Conservation (phyloP, 73 alveolate genomes). For the Durusdinium trenchii region DNA sequence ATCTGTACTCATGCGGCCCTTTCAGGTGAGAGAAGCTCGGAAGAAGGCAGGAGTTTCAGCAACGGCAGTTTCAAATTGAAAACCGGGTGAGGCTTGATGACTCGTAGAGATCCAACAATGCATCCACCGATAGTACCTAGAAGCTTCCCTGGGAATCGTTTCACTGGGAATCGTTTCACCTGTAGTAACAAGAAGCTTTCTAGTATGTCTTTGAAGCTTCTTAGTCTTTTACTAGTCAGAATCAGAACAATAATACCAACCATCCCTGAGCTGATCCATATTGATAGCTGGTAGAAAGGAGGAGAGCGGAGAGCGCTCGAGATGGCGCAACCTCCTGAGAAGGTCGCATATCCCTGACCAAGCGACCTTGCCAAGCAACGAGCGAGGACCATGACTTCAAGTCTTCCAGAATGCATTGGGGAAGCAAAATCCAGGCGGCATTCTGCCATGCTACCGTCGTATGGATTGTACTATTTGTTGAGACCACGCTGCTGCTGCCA, state of each 20-base stretch:
- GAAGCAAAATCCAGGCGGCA: conserved; percentile 64
- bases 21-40: conserved; percentile 38
- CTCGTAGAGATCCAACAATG: background rate
- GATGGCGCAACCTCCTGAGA: too few species aligned
- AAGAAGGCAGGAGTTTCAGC: conserved; percentile 15
- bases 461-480: background rate
- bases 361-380: background rate
- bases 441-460: background rate
- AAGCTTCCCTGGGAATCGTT: too few species aligned
- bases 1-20: background rate
- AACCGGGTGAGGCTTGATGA: background rate
- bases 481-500: too few species aligned
- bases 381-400: conserved; percentile 74
- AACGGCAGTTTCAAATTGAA: background rate
- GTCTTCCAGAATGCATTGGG: conserved; percentile 82
- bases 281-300: too few species aligned
- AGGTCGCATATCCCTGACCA: background rate
- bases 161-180: too few species aligned
- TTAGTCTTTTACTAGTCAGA: background rate
- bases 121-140: background rate
- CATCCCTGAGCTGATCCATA: too few species aligned
- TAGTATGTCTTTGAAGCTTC: background rate
- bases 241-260: too few species aligned
- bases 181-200: too few species aligned
- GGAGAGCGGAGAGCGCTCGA: too few species aligned